Conservation (phyloP, 2,329 filamentous ascomycete genomes). For the Pleoardoris graminearum region DNA sequence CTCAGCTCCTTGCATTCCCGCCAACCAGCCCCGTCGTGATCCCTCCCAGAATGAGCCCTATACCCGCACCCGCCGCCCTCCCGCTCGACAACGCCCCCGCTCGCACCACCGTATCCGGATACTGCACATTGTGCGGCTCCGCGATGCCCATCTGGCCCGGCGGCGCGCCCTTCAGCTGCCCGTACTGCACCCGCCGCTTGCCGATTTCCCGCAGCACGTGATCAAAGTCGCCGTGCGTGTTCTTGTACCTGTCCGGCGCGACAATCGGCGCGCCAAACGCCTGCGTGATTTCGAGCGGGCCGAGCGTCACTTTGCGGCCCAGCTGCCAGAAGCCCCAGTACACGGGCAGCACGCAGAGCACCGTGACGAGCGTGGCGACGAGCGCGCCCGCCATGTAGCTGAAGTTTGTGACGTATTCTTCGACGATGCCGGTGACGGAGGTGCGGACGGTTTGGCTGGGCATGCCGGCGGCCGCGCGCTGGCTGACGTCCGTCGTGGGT, state of each 20-base stretch:
- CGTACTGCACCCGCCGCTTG: conserved; percentile 22
- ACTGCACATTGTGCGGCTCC: conserved; percentile 21
- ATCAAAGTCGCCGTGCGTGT: conserved; percentile 26
- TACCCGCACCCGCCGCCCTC: not conserved
- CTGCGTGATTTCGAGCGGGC: conserved; percentile 42
- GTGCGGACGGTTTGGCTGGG: conserved; percentile 15
- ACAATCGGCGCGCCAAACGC: conserved; percentile 37
- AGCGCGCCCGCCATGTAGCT: conserved; percentile 37
- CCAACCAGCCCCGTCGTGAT: not conserved
- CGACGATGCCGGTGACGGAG: conserved; percentile 26
- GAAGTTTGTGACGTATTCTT: conserved; percentile 33
- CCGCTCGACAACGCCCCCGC: not conserved
- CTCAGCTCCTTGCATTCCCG: not conserved
- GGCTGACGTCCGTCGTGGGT: conserved; percentile 3
- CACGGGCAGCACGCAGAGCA: conserved; percentile 37
- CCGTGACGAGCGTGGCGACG: conserved; percentile 33
- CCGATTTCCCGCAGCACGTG: conserved; percentile 26
- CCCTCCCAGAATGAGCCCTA: not conserved
- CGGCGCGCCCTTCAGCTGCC: conserved; percentile 22
- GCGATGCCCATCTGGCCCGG: conserved; percentile 26
- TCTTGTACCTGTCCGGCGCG: conserved; percentile 19
- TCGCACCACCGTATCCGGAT: conserved; percentile 4
- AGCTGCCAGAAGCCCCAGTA: conserved; percentile 45
- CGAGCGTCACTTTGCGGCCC: conserved; percentile 40
- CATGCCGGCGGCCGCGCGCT: conserved; percentile 11